Percentiles rank a stretch among this genome's conserved stretches.
Conservation (phyloP, 352 stramenopile species). For the Pythium phragmitis region DNA sequence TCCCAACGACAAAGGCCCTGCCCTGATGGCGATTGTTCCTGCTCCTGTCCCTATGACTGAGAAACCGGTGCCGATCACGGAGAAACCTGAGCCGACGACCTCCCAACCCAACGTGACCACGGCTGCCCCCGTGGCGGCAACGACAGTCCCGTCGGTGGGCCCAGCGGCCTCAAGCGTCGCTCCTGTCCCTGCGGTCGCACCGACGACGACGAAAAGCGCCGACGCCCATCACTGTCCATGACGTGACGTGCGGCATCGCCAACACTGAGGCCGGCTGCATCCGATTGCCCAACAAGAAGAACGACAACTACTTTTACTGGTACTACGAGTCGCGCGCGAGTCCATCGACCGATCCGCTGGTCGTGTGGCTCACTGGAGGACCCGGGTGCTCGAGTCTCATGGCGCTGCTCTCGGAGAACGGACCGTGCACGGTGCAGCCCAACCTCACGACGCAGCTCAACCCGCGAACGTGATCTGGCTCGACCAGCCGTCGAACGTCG, state of each 20-base stretch:
- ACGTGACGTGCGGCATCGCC: conserved; percentile 8
- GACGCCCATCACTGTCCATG: conserved; percentile 4
- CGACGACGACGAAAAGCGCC: neutral
- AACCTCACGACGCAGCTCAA: conserved; percentile 1
- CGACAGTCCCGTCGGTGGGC: neutral
- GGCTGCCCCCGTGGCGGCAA: neutral
- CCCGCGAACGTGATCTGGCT: conserved; percentile 49
- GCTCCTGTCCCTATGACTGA: neutral
- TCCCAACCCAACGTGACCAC: no score
- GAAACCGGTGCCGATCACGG: neutral
- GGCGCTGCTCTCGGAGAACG: conserved; percentile 53
- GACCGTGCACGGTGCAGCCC: conserved; percentile 41
- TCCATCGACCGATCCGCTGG: conserved; percentile 39
- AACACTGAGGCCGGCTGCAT: conserved; percentile 14
- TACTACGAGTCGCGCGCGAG: conserved; percentile 43
- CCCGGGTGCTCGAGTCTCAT: conserved; percentile 38
- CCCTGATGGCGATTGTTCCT: neutral
- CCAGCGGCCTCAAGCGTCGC: neutral
- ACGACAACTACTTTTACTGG: conserved; percentile 75
- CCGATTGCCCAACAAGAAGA: conserved; percentile 23
- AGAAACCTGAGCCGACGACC: no score
- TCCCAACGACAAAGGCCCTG: conserved; percentile 2
- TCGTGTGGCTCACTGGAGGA: conserved; percentile 62
- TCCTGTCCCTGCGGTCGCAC: neutral
- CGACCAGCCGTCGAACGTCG: conserved; percentile 38